A percentile compares a stretch with the other conserved stretches of the same genome.
Conservation (phyloP, 768 basidiomycete genomes). For the Boletus sp. region DNA sequence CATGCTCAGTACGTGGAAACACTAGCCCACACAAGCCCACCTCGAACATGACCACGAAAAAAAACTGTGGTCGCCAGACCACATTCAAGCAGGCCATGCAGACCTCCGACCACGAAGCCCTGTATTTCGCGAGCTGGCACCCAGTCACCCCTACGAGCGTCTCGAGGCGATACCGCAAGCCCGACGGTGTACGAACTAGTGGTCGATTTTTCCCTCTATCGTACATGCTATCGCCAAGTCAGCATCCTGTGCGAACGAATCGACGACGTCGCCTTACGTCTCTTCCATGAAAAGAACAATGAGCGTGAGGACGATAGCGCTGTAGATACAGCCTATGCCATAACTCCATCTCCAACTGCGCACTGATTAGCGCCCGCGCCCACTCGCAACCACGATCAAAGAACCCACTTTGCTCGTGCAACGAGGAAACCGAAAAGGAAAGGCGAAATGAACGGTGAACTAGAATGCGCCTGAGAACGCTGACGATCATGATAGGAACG, state of each 20-base stretch:
- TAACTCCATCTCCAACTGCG: conserved; percentile 52
- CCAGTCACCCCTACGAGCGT: conserved; percentile 52
- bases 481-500: conserved; percentile 28
- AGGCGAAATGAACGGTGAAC: conserved; percentile 29
- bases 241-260: neutral
- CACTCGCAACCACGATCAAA: no score
- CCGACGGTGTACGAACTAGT: conserved; percentile 24
- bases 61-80: conserved; percentile 50
- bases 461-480: conserved; percentile 27
- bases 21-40: conserved; percentile 14
- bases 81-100: conserved; percentile 36
- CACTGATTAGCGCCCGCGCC: neutral
- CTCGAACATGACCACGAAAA: conserved; percentile 40
- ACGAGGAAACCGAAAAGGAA: conserved; percentile 31
- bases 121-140: conserved; percentile 42
- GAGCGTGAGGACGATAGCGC: conserved; percentile 42
- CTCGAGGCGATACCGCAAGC: conserved; percentile 42
- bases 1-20: neutral
- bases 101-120: conserved; percentile 40
- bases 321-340: conserved; percentile 49
- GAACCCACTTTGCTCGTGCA: conserved; percentile 25
- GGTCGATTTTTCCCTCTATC: conserved; percentile 43
- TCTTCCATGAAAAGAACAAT: conserved; percentile 50
- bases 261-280: conserved; percentile 35
- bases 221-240: conserved; percentile 38